These are phyloP conservation scores for Eremochloa ophiuroides DNA, from an alignment of 176 grass and related monocot species.

Conservation along the genomic window DNA sequence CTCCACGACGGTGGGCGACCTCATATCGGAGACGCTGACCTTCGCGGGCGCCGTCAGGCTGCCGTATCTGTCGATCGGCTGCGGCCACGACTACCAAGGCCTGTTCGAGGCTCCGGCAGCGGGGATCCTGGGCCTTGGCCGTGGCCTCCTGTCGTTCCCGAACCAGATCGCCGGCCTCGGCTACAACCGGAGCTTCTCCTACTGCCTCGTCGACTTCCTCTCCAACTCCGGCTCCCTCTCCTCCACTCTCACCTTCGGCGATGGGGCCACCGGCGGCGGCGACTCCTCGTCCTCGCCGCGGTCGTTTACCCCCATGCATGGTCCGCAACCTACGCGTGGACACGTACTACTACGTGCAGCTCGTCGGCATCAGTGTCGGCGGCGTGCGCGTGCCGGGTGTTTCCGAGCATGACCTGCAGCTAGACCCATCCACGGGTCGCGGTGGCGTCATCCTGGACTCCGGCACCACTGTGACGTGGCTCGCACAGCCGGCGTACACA, in stretches of 20 bases:
- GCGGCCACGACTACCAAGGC: constrained; percentile 89
- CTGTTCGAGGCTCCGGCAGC: constrained; percentile 59
- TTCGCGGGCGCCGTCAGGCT: constrained; percentile 62
- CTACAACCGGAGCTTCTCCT: constrained; percentile 69
- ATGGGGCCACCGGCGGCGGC: background rate
- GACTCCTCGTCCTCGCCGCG: constrained; percentile 16
- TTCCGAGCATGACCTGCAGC: constrained; percentile 49
- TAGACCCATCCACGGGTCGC: constrained; percentile 52
- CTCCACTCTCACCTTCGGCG: constrained; percentile 52
- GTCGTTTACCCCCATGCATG: constrained; percentile 62
- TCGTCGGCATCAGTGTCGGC: constrained; percentile 74
- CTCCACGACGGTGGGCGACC: constrained; percentile 67
- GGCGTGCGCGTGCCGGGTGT: constrained; percentile 66
- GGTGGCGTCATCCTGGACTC: constrained; percentile 93
- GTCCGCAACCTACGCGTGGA: constrained; percentile 59
- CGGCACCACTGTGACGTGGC: constrained; percentile 74
- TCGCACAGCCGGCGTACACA: constrained; percentile 53
- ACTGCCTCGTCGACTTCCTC: constrained; percentile 40
- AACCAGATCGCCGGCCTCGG: constrained; percentile 45
- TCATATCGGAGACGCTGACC: constrained; percentile 69
- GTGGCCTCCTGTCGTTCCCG: constrained; percentile 67
- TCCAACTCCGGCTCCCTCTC: constrained; percentile 25
- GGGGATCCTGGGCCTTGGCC: constrained; percentile 78
- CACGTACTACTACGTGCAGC: constrained; percentile 81
- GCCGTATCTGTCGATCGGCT: constrained; percentile 53